phyloP scores from a whole-genome alignment of 2,329 filamentous ascomycete genomes.

The Clarireedia sp. region DNA sequence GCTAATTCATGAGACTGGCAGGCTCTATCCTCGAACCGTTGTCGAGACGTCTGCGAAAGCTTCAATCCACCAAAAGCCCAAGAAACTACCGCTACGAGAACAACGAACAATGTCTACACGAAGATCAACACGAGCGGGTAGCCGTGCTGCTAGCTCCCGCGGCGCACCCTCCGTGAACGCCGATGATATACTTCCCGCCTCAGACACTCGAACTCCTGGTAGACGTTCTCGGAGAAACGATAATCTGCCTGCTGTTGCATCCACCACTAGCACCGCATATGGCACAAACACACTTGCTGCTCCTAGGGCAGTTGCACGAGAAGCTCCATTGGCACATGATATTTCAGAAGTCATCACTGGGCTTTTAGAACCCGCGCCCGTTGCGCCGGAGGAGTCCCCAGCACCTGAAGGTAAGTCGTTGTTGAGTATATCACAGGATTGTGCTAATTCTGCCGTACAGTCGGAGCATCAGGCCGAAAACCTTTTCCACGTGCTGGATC shows the following conservation, averaged over 20 bases:
- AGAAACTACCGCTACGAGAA: neutral
- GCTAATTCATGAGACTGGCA: neutral
- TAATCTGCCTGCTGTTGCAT: conserved; percentile 17
- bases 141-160: conserved; percentile 17
- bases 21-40: neutral
- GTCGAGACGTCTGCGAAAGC: neutral
- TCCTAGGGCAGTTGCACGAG: conserved; percentile 9
- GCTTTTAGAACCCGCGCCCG: conserved; percentile 15
- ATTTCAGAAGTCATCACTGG: conserved; percentile 15
- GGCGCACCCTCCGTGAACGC: conserved; percentile 14
- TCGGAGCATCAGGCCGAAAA: neutral
- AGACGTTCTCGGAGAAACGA: conserved; percentile 8
- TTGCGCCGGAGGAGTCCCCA: neutral
- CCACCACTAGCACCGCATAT: conserved; percentile 23
- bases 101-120: conserved; percentile 21
- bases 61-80: neutral
- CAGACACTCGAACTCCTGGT: conserved; percentile 10
- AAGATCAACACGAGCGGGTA: conserved; percentile 20
- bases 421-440: neutral
- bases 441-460: conserved; percentile 1
- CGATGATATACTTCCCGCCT: conserved; percentile 15
- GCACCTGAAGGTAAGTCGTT: neutral
- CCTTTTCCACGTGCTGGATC: neutral
- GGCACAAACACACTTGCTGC: conserved; percentile 21
- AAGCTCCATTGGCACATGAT: conserved; percentile 11